Percentiles rank a stretch among this genome's conserved stretches.
phyloP scores from a whole-genome alignment of 2,329 filamentous ascomycete species.

The Fusarium dimerum region DNA sequence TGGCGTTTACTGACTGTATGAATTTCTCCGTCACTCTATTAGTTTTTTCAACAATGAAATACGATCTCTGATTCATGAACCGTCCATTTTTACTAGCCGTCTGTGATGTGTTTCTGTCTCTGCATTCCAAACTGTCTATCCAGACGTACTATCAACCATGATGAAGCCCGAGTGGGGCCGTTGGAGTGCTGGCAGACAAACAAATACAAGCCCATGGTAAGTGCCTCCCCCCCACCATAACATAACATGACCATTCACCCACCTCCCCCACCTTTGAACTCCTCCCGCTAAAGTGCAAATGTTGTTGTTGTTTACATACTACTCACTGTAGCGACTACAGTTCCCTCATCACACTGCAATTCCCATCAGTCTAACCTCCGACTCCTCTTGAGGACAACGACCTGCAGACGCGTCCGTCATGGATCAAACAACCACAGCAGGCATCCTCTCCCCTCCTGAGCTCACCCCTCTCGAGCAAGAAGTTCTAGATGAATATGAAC shows the following conservation, averaged over 20 bases:
- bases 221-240: background rate
- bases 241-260: background rate
- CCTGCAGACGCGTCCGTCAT: conserved; percentile 7
- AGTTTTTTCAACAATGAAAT: too few relatives aligned
- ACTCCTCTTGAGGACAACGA: too few relatives aligned
- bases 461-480: conserved; percentile 87
- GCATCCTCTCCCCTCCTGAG: conserved; percentile 49
- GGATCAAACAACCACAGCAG: conserved; percentile 24
- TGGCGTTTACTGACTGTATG: background rate
- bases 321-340: background rate
- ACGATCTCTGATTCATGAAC: too few relatives aligned
- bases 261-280: background rate
- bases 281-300: background rate
- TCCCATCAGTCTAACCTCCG: background rate
- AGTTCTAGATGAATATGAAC: conserved; percentile 90
- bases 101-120: background rate
- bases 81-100: too few relatives aligned
- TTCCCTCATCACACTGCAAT: background rate
- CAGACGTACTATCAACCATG: too few relatives aligned
- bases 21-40: background rate
- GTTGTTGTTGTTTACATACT: background rate
- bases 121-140: background rate
- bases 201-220: background rate
- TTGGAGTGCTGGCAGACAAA: background rate
- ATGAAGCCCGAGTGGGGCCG: background rate